These are phyloP conservation scores for Moelleriella libera DNA, from an alignment of 2,329 filamentous ascomycete species.

Conservation along the genomic window DNA sequence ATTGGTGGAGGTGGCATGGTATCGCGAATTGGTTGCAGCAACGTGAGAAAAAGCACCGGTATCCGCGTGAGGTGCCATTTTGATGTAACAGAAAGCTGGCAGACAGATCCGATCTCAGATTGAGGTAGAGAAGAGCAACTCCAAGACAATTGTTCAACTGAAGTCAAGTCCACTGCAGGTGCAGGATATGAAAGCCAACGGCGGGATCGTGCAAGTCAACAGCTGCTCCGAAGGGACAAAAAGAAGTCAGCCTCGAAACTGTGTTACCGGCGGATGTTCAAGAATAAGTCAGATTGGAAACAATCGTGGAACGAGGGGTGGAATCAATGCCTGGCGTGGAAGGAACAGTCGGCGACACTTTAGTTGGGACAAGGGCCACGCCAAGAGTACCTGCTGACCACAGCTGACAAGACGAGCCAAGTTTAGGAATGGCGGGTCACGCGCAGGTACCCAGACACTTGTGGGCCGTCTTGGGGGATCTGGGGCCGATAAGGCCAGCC, in stretches of 20 bases:
- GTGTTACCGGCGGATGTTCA: background rate
- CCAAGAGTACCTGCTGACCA: background rate
- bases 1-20: slow-evolving; percentile 66
- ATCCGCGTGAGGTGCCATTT: slow-evolving; percentile 48
- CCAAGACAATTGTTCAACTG: too few relatives aligned
- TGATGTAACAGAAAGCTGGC: slow-evolving; percentile 2
- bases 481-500: background rate
- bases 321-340: background rate
- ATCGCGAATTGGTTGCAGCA: slow-evolving; percentile 23
- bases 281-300: background rate
- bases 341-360: background rate
- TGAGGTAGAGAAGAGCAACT: background rate
- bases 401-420: background rate
- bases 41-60: slow-evolving; percentile 14
- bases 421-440: background rate
- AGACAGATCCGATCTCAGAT: background rate
- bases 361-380: background rate
- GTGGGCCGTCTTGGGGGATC: background rate
- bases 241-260: background rate
- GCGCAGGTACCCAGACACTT: background rate
- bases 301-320: background rate
- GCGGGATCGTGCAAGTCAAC: background rate
- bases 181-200: too few relatives aligned
- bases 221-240: background rate
- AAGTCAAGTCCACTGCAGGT: too few relatives aligned